A percentile compares a stretch with the other conserved stretches of the same genome.
These are phyloP conservation scores for Aspergillus bombycis DNA, from an alignment of 2,329 filamentous ascomycete species.

Conservation along the genomic window DNA sequence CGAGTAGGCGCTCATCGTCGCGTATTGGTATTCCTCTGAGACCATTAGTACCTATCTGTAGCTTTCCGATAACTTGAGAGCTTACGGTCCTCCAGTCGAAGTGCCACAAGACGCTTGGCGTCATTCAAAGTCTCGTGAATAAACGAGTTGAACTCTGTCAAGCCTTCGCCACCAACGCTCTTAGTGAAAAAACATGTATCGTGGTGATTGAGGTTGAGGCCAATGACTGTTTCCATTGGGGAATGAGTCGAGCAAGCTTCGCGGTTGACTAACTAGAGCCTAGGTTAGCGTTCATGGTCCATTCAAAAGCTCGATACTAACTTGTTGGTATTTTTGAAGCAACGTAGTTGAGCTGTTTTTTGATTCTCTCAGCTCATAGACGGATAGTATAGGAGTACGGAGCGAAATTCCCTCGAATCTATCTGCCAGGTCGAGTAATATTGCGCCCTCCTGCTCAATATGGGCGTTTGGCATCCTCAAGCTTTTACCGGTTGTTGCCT, in stretches of 20 bases:
- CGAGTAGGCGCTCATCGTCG: slow-evolving; percentile 24
- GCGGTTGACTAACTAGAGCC: slow-evolving; percentile 3
- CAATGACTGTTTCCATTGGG: slow-evolving; percentile 11
- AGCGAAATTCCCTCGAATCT: slow-evolving; percentile 9
- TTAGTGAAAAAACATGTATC: slow-evolving; percentile 10
- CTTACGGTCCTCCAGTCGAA: slow-evolving; percentile 19
- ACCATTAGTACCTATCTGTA: slow-evolving; percentile 3
- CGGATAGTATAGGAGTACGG: slow-evolving; percentile 10
- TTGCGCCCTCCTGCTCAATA: slow-evolving; percentile 6
- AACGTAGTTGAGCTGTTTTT: slow-evolving; percentile 7
- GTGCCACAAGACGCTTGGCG: slow-evolving; percentile 12
- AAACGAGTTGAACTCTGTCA: slow-evolving; percentile 1
- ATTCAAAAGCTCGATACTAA: not conserved
- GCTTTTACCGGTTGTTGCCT: slow-evolving; percentile 2
- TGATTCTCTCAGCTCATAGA: slow-evolving; percentile 10
- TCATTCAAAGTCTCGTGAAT: slow-evolving; percentile 4
- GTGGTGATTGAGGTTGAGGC: slow-evolving; percentile 11
- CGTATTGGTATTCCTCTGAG: slow-evolving; percentile 23
- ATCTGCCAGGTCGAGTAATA: slow-evolving; percentile 7
- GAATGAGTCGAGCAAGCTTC: slow-evolving; percentile 9
- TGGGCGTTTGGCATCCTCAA: not conserved
- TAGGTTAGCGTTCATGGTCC: not conserved
- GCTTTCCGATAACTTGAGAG: slow-evolving; percentile 7
- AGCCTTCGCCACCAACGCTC: slow-evolving; percentile 10
- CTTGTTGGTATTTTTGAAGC: slow-evolving; percentile 3